phyloP scores from a whole-genome alignment of 2,329 filamentous ascomycete species.

The Claviceps digitariae region DNA sequence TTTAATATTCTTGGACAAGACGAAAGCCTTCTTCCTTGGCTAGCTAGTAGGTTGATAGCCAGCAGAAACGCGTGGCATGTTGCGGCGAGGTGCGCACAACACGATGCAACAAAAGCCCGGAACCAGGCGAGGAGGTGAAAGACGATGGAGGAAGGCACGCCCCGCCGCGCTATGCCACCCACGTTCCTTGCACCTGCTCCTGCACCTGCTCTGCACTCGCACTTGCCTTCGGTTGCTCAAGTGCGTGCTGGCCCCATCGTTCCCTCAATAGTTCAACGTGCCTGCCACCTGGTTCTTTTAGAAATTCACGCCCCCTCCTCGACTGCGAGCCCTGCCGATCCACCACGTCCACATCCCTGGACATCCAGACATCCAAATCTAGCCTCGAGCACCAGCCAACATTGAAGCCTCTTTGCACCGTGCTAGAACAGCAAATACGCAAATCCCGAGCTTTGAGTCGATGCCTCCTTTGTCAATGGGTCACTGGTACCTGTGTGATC shows the following conservation, averaged over 20 bases:
- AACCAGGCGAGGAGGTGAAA: neutral
- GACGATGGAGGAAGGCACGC: neutral
- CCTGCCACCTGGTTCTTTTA: neutral
- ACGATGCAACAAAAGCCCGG: neutral
- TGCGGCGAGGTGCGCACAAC: neutral
- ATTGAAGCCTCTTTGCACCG: neutral
- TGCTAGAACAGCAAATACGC: neutral
- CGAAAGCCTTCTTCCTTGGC: too few species aligned
- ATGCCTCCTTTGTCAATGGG: conserved; percentile 8
- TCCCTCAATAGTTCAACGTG: neutral
- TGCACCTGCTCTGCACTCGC: neutral
- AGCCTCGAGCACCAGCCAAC: neutral
- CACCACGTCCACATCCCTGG: neutral
- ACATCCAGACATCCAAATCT: conserved; percentile 2
- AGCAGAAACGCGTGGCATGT: too few species aligned
- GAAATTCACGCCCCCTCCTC: conserved; percentile 2
- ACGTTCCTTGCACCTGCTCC: neutral
- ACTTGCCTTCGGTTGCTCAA: neutral
- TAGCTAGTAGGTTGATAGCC: too few species aligned
- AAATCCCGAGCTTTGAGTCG: neutral
- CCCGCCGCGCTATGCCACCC: neutral
- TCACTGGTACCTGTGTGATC: neutral
- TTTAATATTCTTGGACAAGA: too few species aligned
- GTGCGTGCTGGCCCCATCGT: neutral
- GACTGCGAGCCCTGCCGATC: neutral